Evolutionary conservation across 306 rosid genomes (phyloP).

Genomic region (Vigna mungo): DNA sequence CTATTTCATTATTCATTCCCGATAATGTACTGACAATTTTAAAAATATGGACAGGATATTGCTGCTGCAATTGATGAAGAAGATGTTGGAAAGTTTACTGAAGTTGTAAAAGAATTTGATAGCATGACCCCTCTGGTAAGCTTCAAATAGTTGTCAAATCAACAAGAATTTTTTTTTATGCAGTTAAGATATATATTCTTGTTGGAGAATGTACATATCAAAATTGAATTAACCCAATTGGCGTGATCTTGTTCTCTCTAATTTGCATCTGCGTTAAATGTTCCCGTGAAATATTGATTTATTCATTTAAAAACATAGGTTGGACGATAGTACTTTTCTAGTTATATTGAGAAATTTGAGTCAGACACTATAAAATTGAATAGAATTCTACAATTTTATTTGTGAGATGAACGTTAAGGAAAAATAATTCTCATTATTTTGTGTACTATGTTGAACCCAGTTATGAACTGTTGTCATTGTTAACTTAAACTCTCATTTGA

Average conservation of each 20-base stretch:
- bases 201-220: conserved; percentile 4
- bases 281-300: conserved; percentile 19
- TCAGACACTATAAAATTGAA: background rate
- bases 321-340: conserved; percentile 11
- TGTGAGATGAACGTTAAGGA: background rate
- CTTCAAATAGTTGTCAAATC: background rate
- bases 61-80: conserved; percentile 83
- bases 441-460: background rate
- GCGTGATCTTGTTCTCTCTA: background rate
- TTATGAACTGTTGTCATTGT: background rate
- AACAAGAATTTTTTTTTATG: background rate
- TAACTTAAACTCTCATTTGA: background rate
- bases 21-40: background rate
- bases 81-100: conserved; percentile 84
- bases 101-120: conserved; percentile 91
- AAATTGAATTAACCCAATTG: conserved; percentile 17
- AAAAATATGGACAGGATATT: conserved; percentile 64
- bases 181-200: background rate
- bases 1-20: conserved; percentile 9
- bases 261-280: background rate
- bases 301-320: background rate
- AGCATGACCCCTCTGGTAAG: conserved; percentile 94
- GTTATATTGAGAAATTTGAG: conserved; percentile 5
- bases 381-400: background rate
- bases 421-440: background rate